Evolutionary conservation across 140 eudicot genomes (phyloP).

Genomic region (Oenanthe javanica): DNA sequence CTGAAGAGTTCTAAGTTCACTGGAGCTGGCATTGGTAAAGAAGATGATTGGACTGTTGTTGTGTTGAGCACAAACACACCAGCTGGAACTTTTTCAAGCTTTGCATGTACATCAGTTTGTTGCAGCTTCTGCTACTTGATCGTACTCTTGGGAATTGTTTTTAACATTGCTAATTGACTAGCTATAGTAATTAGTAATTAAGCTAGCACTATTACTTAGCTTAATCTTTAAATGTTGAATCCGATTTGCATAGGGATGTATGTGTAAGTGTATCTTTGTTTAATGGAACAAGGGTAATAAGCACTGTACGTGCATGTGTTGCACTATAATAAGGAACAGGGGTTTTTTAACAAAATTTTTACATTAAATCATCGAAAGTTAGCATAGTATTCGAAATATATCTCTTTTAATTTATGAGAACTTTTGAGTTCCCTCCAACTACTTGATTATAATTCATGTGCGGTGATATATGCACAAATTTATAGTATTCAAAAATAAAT

Average conservation of each 20-base stretch:
- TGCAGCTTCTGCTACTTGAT: background rate
- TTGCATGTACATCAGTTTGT: background rate
- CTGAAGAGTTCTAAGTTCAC: constrained; percentile 1
- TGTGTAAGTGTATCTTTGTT: no score
- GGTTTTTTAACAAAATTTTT: no score
- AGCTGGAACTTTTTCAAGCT: background rate
- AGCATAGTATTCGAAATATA: no score
- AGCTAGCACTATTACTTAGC: background rate
- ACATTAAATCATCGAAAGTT: no score
- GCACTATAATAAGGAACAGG: no score
- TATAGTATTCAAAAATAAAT: no score
- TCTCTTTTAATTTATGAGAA: no score
- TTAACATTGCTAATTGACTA: background rate
- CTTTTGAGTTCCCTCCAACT: no score
- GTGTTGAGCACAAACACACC: background rate
- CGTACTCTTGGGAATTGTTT: background rate
- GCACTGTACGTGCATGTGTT: no score
- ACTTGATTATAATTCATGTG: no score
- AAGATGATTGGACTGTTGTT: constrained; percentile 3
- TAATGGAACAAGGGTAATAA: no score
- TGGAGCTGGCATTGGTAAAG: constrained; percentile 3
- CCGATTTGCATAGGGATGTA: background rate
- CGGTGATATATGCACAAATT: no score
- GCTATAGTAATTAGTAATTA: background rate
- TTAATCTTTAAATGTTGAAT: background rate